Evolutionary conservation across 305 asterid species (phyloP).

Genomic region (Lippia alba): DNA sequence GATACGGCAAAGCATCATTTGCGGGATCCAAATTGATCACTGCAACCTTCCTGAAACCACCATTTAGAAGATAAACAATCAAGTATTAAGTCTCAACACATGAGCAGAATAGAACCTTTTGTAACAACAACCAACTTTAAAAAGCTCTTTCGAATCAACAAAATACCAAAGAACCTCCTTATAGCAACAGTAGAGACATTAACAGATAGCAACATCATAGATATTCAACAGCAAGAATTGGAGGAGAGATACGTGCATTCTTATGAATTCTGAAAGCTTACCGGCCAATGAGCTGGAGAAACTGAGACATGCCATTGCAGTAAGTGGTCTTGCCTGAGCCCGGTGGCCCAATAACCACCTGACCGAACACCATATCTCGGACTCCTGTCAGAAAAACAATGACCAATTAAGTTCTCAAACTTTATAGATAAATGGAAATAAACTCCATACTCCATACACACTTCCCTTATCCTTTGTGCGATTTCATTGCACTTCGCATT

Average conservation of each 20-base stretch:
- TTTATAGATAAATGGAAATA: too few species aligned
- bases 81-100: slow-evolving; percentile 14
- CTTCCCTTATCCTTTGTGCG: too few species aligned
- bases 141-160: neutral
- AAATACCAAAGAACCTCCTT: neutral
- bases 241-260: slow-evolving; percentile 1
- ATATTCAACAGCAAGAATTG: slow-evolving; percentile 12
- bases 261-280: slow-evolving; percentile 30
- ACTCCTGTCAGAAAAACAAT: neutral
- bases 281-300: slow-evolving; percentile 91
- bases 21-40: slow-evolving; percentile 97
- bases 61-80: neutral
- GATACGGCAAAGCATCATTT: slow-evolving; percentile 96
- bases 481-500: too few species aligned
- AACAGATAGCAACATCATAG: neutral
- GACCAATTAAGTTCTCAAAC: too few species aligned
- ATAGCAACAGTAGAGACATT: slow-evolving; percentile 2
- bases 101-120: neutral
- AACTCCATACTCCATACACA: too few species aligned
- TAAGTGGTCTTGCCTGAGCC: slow-evolving; percentile 98
- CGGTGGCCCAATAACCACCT: slow-evolving; percentile 97
- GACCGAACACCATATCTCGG: slow-evolving; percentile 80
- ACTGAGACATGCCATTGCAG: slow-evolving; percentile 99
- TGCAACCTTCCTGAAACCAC: slow-evolving; percentile 86
- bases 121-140: neutral